Percentiles rank a stretch among this genome's conserved stretches.
Conservation (phyloP, 805 yeast species). For the Myxozyma kluyveri region DNA sequence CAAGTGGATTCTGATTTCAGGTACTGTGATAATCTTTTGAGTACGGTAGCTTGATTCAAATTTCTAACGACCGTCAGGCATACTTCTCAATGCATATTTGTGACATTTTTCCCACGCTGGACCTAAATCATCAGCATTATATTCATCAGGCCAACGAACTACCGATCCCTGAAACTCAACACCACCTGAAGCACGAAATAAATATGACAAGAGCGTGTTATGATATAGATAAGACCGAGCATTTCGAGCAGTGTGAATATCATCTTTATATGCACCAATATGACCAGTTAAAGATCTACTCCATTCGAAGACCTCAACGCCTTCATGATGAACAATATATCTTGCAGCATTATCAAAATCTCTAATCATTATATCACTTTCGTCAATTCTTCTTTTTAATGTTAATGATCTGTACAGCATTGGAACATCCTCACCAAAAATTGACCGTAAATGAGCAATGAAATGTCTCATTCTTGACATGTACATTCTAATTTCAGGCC, state of each 20-base stretch:
- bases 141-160: constrained; percentile 3
- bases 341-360: constrained; percentile 24
- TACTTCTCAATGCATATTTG: too few relatives aligned
- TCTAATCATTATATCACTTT: constrained; percentile 8
- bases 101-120: constrained; percentile 12
- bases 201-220: constrained; percentile 19
- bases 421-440: constrained; percentile 10
- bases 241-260: constrained; percentile 15
- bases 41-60: too few relatives aligned
- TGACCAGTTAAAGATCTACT: constrained; percentile 13
- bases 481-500: constrained; percentile 23
- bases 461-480: constrained; percentile 14
- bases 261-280: constrained; percentile 12
- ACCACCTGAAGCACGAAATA: constrained; percentile 26
- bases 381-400: constrained; percentile 13
- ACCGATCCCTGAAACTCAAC: constrained; percentile 6
- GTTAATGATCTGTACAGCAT: constrained; percentile 22
- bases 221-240: constrained; percentile 15
- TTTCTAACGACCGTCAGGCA: too few relatives aligned
- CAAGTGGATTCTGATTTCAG: too few relatives aligned
- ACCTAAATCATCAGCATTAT: background rate
- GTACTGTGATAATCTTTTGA: too few relatives aligned
- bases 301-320: constrained; percentile 25
- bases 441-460: constrained; percentile 3
- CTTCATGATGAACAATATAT: constrained; percentile 7